phyloP scores from a whole-genome alignment of 257 asterid genomes.

The Plantago major region DNA sequence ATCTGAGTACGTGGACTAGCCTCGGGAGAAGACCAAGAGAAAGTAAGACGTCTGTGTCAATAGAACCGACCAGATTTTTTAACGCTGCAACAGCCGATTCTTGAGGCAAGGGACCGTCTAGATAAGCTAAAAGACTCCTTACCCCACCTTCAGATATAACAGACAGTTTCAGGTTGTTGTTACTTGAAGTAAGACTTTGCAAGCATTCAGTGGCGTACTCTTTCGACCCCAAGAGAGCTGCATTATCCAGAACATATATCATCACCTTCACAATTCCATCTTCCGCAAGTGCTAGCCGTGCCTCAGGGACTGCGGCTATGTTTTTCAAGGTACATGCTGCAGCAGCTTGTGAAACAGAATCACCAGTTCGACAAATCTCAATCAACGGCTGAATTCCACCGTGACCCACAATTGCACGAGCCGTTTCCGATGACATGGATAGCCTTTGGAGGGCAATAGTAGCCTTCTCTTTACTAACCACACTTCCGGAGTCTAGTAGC shows the following conservation, averaged over 20 bases:
- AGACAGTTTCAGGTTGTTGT: slow-evolving; percentile 45
- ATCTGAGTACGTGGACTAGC: slow-evolving; percentile 63
- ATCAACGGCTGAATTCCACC: slow-evolving; percentile 80
- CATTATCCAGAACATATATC: slow-evolving; percentile 60
- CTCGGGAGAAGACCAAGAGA: slow-evolving; percentile 53
- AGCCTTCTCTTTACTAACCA: slow-evolving; percentile 74
- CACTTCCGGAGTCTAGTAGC: slow-evolving; percentile 76
- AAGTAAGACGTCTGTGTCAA: slow-evolving; percentile 42
- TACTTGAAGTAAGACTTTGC: slow-evolving; percentile 62
- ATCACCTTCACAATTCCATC: slow-evolving; percentile 67
- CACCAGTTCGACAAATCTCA: slow-evolving; percentile 60
- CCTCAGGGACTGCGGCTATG: slow-evolving; percentile 70
- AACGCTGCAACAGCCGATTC: slow-evolving; percentile 77
- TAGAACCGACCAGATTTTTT: slow-evolving; percentile 51
- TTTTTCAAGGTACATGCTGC: slow-evolving; percentile 76
- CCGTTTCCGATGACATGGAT: slow-evolving; percentile 62
- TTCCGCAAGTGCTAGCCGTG: slow-evolving; percentile 56
- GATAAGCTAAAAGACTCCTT: slow-evolving; percentile 45
- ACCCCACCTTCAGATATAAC: slow-evolving; percentile 74
- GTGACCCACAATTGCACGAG: slow-evolving; percentile 74
- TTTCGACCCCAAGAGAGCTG: slow-evolving; percentile 60
- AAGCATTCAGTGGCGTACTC: slow-evolving; percentile 88
- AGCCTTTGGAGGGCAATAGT: slow-evolving; percentile 71
- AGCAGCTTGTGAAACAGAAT: slow-evolving; percentile 65
- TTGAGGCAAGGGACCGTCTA: slow-evolving; percentile 77